Evolutionary conservation across 2,329 filamentous ascomycete species (phyloP), one percentile per base, ranked within the genome.

Genomic region (Aspergillus viridinutans): DNA sequence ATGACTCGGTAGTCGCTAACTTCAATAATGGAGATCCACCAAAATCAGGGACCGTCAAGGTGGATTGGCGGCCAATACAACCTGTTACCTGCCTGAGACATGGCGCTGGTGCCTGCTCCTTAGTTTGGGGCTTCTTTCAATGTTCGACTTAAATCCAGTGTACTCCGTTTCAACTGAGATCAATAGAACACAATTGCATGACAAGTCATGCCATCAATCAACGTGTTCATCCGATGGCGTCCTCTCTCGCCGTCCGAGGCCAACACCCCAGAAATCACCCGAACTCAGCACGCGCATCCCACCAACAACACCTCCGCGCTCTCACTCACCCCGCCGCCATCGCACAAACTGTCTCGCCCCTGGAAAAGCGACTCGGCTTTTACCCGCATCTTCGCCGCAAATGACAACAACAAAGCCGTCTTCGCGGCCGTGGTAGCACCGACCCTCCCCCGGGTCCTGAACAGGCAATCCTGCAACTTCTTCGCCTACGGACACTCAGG

Each of bases 401-500:
- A 53, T 8, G 62, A 66, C 20, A 59, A 50, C 17, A 72, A 72
- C 54, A 53, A 66, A n/a, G 26, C 54, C 3, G 63, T 76, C 2
- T 74, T 71, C 47, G 58, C 67, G 20, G 52, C 54, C 0, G 59
- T 74, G 3, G 71, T 78, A 3, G 64, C 66, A 14, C 72, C 75
- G 3, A 65, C 64, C 0, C 52, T 78, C 0, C 67, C 72, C 1
- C 52, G 61, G 10, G 68, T 78, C 9, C 53, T 77, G 28, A 51
- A 62, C 10, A 75, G 75, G 3, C 64, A 63, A 14, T 73, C 62
- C 12, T 77, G 75, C 66, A 78, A 72, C 52, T 73, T 76, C 63
- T 77, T 77, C 56, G 76, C 75, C 9, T 78, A 78, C 54, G 75
- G 76, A 3, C 74, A 78, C 60, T 76, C 76, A 2, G 73, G 72